Conservation (phyloP, 345 rosid genomes). For the Syzygium grande region DNA sequence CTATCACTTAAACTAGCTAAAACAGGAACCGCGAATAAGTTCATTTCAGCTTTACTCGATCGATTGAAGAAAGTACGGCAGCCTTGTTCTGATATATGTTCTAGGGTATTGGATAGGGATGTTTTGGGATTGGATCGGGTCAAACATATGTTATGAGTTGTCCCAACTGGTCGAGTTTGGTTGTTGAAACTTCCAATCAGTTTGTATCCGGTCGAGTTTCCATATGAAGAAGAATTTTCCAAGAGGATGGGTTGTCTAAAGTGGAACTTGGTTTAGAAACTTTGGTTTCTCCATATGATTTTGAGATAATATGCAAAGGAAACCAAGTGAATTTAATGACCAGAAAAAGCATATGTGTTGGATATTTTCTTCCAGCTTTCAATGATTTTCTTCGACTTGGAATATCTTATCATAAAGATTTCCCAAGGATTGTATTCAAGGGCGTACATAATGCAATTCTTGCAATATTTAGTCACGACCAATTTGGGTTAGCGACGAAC, state of each 20-base stretch:
- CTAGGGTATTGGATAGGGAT: not conserved
- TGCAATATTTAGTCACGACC: not conserved
- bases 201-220: not conserved
- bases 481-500: not conserved
- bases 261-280: not conserved
- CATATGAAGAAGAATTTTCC: not conserved
- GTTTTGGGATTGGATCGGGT: not conserved
- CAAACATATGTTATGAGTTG: not conserved
- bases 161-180: not conserved
- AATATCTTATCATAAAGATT: not conserved
- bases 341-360: not conserved
- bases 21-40: not conserved
- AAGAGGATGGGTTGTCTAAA: not conserved
- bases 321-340: not conserved
- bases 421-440: not conserved
- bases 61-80: not conserved
- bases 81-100: not conserved
- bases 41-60: not conserved
- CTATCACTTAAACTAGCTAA: not conserved
- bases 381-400: not conserved
- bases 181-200: not conserved
- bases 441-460: not conserved
- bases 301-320: not conserved
- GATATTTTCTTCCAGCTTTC: not conserved
- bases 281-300: not conserved